Base-by-base conservation (phyloP, 768 basidiomycete genomes). In the Butyriboletus loyo region DNA sequence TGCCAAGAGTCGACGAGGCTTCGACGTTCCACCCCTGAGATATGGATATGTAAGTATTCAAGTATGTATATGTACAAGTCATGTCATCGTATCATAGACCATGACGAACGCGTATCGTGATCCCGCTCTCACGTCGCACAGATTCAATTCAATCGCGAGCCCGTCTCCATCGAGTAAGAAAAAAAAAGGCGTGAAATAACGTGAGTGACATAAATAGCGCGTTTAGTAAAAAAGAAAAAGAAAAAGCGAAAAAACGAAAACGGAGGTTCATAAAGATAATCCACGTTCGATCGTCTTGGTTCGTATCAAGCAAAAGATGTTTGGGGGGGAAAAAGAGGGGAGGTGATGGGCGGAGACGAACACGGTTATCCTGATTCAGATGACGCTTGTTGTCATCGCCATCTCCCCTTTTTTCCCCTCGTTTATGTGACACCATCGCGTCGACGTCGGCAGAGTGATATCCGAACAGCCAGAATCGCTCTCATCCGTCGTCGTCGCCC, bases 141-240 rank as follows among this genome's bases (percentile, higher is more conserved):
- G n/a, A n/a, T n/a, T n/a, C n/a, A n/a, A n/a, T n/a, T n/a, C n/a
- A n/a, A n/a, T n/a, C n/a, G n/a, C n/a, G n/a, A n/a, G n/a, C n/a
- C n/a, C n/a, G n/a, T n/a, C 11, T 31, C 28, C 49, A 30, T 50
- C 49, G 38, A 58, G 42, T 41, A 11, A 6, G 1, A n/a, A 48
- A 24, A 27, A 30, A 32, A 40, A 39, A 49, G 3, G n/a, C 7
- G 4, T 1, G 34, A 11, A 37, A 45, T n/a, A 50, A 30, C 51
- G 24, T 63, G 39, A 61, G 61, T 61, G 50, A 54, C 64, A 58
- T 65, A 66, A 63, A 66, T 65, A 61, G 27, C 44, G 49, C 61
- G 48, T 48, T n/a, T n/a, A 58, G 42, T 41, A 11, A 6, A 3
- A n/a, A 48, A 24, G 22, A 30, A 32, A 40, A 39, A 49, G 3